Percentiles rank a stretch among this genome's conserved stretches.
phyloP scores from a whole-genome alignment of 1,284 basidiomycete genomes.

The Erythrobasidium hasegawianum region DNA sequence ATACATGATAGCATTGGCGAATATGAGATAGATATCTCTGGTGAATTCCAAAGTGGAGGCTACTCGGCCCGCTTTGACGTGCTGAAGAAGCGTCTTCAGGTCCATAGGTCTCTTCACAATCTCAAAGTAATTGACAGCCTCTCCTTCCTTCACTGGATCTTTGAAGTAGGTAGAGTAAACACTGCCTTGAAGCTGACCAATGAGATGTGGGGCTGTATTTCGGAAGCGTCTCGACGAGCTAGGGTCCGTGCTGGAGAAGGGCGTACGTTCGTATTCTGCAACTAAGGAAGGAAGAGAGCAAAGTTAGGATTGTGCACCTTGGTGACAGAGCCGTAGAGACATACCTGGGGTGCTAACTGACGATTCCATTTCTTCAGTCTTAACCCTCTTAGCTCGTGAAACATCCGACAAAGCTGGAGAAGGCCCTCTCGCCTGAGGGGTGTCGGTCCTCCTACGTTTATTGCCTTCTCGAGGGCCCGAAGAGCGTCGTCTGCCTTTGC shows the following conservation, averaged over 20 bases:
- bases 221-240: slow-evolving; percentile 11
- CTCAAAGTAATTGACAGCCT: slow-evolving; percentile 84
- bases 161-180: slow-evolving; percentile 62
- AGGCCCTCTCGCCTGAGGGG: slow-evolving; percentile 5
- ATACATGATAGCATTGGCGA: slow-evolving; percentile 94
- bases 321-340: background rate
- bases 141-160: slow-evolving; percentile 77
- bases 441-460: slow-evolving; percentile 11
- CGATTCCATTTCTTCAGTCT: slow-evolving; percentile 32
- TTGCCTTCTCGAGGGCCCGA: slow-evolving; percentile 4
- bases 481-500: background rate
- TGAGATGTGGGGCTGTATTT: slow-evolving; percentile 27
- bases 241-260: slow-evolving; percentile 4
- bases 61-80: slow-evolving; percentile 76
- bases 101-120: slow-evolving; percentile 90
- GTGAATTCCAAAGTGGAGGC: slow-evolving; percentile 77
- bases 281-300: background rate
- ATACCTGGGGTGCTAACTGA: slow-evolving; percentile 20
- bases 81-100: slow-evolving; percentile 77
- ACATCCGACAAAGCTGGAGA: slow-evolving; percentile 26
- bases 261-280: slow-evolving; percentile 14
- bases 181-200: slow-evolving; percentile 26
- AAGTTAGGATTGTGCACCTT: background rate
- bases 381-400: slow-evolving; percentile 22
- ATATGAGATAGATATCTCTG: slow-evolving; percentile 84